Evolutionary conservation across 345 rosid species (phyloP).

Genomic region (Psidium friedrichsthalianum): DNA sequence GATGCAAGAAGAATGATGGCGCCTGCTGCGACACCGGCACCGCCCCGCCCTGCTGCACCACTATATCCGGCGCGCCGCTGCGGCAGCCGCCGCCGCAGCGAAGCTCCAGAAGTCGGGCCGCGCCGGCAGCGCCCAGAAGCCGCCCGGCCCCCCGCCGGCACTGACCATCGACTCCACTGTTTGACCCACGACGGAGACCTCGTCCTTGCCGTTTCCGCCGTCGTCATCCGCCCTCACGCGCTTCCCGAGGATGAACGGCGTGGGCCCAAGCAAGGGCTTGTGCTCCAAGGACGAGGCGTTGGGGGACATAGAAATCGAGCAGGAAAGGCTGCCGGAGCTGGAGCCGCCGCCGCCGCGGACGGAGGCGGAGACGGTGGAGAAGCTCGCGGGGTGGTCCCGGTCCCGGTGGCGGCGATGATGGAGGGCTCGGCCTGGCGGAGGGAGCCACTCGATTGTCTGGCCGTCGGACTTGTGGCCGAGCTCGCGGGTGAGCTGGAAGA

Average conservation of each 20-base stretch:
- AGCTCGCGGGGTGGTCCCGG: conserved; percentile 91
- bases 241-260: conserved; percentile 89
- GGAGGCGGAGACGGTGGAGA: conserved; percentile 69
- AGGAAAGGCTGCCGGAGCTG: conserved; percentile 22
- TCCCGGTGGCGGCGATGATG: conserved; percentile 93
- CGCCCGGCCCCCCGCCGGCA: conserved; percentile 34
- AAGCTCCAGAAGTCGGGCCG: conserved; percentile 90
- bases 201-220: conserved; percentile 5
- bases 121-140: conserved; percentile 85
- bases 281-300: conserved; percentile 33
- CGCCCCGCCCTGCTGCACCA: conserved; percentile 32
- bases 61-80: conserved; percentile 51
- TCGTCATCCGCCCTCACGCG: conserved; percentile 64
- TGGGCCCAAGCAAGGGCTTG: conserved; percentile 57
- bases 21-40: conserved; percentile 58
- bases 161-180: conserved; percentile 9
- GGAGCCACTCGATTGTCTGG: conserved; percentile 96
- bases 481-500: conserved; percentile 92
- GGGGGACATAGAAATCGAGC: conserved; percentile 12
- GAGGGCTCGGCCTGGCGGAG: conserved; percentile 99
- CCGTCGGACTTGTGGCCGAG: conserved; percentile 98
- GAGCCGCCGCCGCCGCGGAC: conserved; percentile 39
- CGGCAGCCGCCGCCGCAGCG: conserved; percentile 35
- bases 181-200: conserved; percentile 7
- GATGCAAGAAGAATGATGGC: conserved; percentile 37